Percentiles rank a stretch among this genome's conserved stretches.
phyloP scores from a whole-genome alignment of 2,329 filamentous ascomycete genomes.

The Pyrenochaeta sp. region DNA sequence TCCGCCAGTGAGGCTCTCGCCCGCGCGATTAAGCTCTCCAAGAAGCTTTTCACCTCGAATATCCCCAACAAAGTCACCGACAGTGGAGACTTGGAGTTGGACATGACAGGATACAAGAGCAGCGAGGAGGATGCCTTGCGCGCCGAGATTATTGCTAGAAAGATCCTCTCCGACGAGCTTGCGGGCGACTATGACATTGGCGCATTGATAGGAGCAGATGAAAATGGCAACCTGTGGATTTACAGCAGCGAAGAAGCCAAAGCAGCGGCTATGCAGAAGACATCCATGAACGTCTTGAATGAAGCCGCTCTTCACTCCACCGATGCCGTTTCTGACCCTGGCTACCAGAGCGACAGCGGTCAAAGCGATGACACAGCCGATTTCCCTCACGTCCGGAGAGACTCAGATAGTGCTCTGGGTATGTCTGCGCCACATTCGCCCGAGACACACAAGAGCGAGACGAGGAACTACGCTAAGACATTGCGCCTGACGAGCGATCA shows the following conservation, averaged over 20 bases:
- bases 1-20: conserved; percentile 79
- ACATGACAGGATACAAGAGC: conserved; percentile 97
- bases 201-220: conserved; percentile 91
- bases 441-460: conserved; percentile 65
- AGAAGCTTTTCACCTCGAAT: conserved; percentile 86
- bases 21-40: conserved; percentile 83
- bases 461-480: conserved; percentile 94
- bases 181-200: conserved; percentile 97
- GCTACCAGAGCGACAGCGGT: conserved; percentile 89
- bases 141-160: conserved; percentile 91
- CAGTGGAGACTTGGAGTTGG: conserved; percentile 92
- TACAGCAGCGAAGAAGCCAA: conserved; percentile 98
- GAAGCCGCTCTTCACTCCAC: conserved; percentile 65
- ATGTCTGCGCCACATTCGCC: conserved; percentile 67
- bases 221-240: conserved; percentile 98
- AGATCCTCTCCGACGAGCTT: conserved; percentile 90
- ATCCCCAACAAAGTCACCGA: conserved; percentile 94
- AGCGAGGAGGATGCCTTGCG: conserved; percentile 91
- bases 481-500: conserved; percentile 94
- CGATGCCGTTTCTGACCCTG: conserved; percentile 91
- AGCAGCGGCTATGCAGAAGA: conserved; percentile 78
- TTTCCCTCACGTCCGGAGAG: conserved; percentile 67
- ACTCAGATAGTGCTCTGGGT: conserved; percentile 74
- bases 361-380: conserved; percentile 66
- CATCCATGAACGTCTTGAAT: conserved; percentile 61